phyloP scores from a whole-genome alignment of 495 filamentous ascomycete genomes.

The Sporormia fimetaria region DNA sequence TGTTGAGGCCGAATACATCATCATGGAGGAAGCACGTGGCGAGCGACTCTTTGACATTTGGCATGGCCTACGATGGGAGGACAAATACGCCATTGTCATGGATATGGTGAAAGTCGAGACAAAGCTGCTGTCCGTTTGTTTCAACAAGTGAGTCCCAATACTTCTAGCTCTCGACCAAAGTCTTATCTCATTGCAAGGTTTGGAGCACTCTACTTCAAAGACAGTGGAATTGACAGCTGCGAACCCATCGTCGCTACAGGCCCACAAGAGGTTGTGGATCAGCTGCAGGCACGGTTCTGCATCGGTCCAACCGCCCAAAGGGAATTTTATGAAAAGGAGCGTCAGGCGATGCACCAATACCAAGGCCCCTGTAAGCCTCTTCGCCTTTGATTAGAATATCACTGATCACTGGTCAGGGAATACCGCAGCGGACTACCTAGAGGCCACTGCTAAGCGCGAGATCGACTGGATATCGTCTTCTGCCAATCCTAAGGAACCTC shows the following conservation, averaged over 20 bases:
- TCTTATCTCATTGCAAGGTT: constrained; percentile 3
- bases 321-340: constrained; percentile 14
- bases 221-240: constrained; percentile 6
- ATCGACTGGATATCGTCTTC: constrained; percentile 9
- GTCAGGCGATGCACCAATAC: constrained; percentile 6
- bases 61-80: constrained; percentile 1
- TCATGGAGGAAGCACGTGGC: constrained; percentile 11
- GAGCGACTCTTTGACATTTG: constrained; percentile 1
- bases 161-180: too few species aligned
- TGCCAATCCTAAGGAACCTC: constrained; percentile 2
- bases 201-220: constrained; percentile 12
- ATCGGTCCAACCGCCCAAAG: constrained; percentile 11
- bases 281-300: constrained; percentile 3
- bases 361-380: constrained; percentile 13
- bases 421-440: constrained; percentile 7
- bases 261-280: constrained; percentile 1
- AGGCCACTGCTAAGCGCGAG: constrained; percentile 10
- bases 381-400: too few species aligned
- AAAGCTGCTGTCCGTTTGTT: constrained; percentile 12
- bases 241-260: constrained; percentile 1
- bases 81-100: neutral
- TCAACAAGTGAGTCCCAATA: too few species aligned
- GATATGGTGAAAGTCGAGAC: constrained; percentile 9
- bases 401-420: constrained; percentile 2
- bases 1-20: constrained; percentile 11